These are phyloP conservation scores for Agrocybe praecox DNA, from an alignment of 768 basidiomycete genomes.

Conservation along the genomic window DNA sequence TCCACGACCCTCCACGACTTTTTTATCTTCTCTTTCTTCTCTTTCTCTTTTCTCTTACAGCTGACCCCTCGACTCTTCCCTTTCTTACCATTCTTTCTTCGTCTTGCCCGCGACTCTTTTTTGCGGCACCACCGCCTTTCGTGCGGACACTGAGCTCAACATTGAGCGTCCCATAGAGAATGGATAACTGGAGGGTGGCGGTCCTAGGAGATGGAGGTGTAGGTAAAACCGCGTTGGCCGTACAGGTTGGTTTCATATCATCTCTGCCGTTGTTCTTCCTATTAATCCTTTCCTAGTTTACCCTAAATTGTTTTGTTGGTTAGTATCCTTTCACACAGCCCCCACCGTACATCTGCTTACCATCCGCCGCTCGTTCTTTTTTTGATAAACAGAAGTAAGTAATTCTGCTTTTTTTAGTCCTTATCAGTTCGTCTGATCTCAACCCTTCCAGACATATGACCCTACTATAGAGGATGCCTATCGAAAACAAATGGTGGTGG, in stretches of 20 bases:
- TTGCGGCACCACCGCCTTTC: not conserved
- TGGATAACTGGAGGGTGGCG: constrained; percentile 96
- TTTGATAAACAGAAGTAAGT: constrained; percentile 54
- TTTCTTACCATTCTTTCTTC: constrained; percentile 1
- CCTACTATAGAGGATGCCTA: constrained; percentile 99
- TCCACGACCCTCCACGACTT: constrained; percentile 72
- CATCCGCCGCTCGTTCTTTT: constrained; percentile 3
- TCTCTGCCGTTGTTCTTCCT: constrained; percentile 7
- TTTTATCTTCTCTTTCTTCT: constrained; percentile 43
- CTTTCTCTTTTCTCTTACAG: constrained; percentile 12
- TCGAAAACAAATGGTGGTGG: constrained; percentile 92
- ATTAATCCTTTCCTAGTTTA: constrained; percentile 61
- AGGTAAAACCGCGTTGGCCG: constrained; percentile 94
- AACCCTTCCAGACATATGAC: constrained; percentile 78
- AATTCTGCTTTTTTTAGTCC: not conserved
- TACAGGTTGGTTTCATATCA: constrained; percentile 65
- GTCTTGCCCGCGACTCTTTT: constrained; percentile 2
- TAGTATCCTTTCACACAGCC: constrained; percentile 32
- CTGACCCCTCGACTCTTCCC: constrained; percentile 22
- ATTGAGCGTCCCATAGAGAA: constrained; percentile 38
- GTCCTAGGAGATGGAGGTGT: constrained; percentile 97
- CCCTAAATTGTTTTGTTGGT: constrained; percentile 96
- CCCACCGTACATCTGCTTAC: not conserved
- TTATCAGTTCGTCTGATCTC: constrained; percentile 9
- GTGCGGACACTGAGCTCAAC: not conserved